These are phyloP conservation scores for Parsonsia alboflavescens DNA, from an alignment of 257 asterid genomes.

Conservation along the genomic window DNA sequence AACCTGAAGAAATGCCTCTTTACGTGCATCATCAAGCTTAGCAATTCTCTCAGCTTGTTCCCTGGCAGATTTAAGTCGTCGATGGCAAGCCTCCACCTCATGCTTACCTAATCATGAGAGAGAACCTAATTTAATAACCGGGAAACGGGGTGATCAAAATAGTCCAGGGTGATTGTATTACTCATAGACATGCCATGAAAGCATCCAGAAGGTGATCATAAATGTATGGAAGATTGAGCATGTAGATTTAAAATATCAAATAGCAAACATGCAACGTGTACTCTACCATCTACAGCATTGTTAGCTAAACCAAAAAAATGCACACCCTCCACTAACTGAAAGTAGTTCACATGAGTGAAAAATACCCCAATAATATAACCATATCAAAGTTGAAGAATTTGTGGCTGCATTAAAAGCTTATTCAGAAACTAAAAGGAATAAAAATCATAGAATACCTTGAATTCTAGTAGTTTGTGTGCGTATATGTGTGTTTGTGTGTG, in stretches of 20 bases:
- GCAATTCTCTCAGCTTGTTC: conserved; percentile 69
- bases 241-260: neutral
- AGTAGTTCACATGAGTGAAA: neutral
- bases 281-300: neutral
- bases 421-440: neutral
- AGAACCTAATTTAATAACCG: conserved; percentile 5
- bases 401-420: neutral
- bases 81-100: conserved; percentile 32
- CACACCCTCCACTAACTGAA: neutral
- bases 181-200: neutral
- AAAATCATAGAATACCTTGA: too few relatives aligned
- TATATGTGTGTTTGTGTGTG: too few relatives aligned
- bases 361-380: neutral
- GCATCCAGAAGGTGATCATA: neutral
- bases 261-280: neutral
- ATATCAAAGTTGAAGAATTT: neutral
- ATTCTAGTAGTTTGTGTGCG: too few relatives aligned
- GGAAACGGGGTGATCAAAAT: neutral
- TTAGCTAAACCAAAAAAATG: neutral
- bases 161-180: neutral
- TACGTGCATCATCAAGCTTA: conserved; percentile 54
- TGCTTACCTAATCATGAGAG: conserved; percentile 47
- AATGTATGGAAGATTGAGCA: neutral
- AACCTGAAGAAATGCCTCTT: conserved; percentile 79
- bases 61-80: conserved; percentile 52